A percentile compares a stretch with the other conserved stretches of the same genome.
phyloP scores from a whole-genome alignment of 2,329 filamentous ascomycete genomes.

The Hymenoscyphus infarciens region DNA sequence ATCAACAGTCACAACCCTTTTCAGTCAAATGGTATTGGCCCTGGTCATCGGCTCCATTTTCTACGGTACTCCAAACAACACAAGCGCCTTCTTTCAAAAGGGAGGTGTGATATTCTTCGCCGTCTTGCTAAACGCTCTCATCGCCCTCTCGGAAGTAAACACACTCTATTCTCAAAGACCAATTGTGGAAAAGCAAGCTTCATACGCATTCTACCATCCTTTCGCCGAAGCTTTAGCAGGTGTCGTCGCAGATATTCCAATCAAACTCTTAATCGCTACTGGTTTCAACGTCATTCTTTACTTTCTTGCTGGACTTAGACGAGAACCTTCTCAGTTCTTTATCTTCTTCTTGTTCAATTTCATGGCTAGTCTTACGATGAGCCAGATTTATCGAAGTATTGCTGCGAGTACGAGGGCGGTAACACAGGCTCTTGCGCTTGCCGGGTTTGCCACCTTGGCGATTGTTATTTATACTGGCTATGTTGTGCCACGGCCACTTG shows the following conservation, averaged over 20 bases:
- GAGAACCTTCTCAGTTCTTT: conserved; percentile 74
- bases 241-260: conserved; percentile 82
- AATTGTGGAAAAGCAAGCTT: conserved; percentile 85
- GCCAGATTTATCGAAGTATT: conserved; percentile 66
- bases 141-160: conserved; percentile 62
- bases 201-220: conserved; percentile 87
- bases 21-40: conserved; percentile 46
- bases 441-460: conserved; percentile 46
- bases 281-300: conserved; percentile 80
- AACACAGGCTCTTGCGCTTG: conserved; percentile 60
- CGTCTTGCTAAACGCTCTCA: conserved; percentile 64
- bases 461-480: conserved; percentile 40
- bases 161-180: conserved; percentile 78
- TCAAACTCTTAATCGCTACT: conserved; percentile 71
- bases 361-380: conserved; percentile 56
- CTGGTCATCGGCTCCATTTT: conserved; percentile 55
- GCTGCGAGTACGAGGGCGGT: conserved; percentile 71
- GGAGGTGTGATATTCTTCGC: conserved; percentile 67
- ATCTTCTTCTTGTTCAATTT: conserved; percentile 56
- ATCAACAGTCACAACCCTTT: conserved; percentile 53
- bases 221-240: conserved; percentile 83
- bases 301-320: conserved; percentile 73
- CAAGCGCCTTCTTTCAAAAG: conserved; percentile 57
- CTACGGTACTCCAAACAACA: conserved; percentile 53
- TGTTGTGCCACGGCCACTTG: conserved; percentile 44